Conservation (phyloP, 208 protist genomes). For the Leishmania turanica region DNA sequence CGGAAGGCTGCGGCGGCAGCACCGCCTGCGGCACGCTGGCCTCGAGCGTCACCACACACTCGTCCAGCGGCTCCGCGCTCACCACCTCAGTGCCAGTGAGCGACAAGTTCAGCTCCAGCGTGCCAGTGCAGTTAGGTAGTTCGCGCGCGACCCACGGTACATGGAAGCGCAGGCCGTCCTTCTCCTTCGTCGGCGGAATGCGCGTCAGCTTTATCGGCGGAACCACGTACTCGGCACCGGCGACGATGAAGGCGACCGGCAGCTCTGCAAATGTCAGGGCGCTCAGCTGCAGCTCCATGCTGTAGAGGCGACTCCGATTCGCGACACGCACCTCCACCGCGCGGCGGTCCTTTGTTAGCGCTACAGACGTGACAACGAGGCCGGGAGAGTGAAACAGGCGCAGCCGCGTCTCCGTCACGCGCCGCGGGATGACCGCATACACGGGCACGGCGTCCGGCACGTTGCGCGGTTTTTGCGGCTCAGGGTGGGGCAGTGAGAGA, state of each 20-base stretch:
- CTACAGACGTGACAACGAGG: conserved; percentile 57
- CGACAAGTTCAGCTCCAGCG: conserved; percentile 65
- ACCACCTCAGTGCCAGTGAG: conserved; percentile 49
- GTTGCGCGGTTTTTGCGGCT: conserved; percentile 57
- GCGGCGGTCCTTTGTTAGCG: conserved; percentile 64
- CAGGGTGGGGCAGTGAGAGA: conserved; percentile 62
- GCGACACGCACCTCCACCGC: conserved; percentile 75
- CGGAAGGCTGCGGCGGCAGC: not conserved
- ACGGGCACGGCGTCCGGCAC: conserved; percentile 85
- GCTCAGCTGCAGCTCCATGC: conserved; percentile 77
- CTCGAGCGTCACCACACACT: conserved; percentile 62
- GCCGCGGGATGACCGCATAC: conserved; percentile 85
- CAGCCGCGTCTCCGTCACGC: conserved; percentile 83
- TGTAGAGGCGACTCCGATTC: conserved; percentile 77
- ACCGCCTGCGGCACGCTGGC: conserved; percentile 13
- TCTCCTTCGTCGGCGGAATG: conserved; percentile 37
- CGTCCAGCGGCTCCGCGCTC: conserved; percentile 78
- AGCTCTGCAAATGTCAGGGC: conserved; percentile 56
- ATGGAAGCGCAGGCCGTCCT: conserved; percentile 24
- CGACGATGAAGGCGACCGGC: conserved; percentile 68
- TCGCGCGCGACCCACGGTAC: conserved; percentile 84
- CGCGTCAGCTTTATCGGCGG: conserved; percentile 78
- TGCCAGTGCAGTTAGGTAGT: conserved; percentile 59
- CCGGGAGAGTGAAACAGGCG: conserved; percentile 78
- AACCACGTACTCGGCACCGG: conserved; percentile 80